These are phyloP conservation scores for Fusarium floridanum DNA, from an alignment of 2,329 filamentous ascomycete genomes.

Conservation along the genomic window DNA sequence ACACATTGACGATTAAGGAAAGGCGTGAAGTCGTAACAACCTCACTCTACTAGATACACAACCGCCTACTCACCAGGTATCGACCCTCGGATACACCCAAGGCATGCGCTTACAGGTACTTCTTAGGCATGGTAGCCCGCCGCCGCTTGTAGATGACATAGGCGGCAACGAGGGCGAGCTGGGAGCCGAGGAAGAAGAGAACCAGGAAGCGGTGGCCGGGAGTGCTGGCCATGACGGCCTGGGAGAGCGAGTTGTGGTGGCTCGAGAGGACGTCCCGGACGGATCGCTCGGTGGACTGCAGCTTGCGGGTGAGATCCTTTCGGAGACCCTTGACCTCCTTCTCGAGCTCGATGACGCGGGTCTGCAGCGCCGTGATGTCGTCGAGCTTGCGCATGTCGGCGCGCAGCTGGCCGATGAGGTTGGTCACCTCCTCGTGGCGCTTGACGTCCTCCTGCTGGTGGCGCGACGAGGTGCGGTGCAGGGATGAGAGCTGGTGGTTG, in stretches of 20 bases:
- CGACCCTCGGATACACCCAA: neutral
- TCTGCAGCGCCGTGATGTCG: conserved; percentile 58
- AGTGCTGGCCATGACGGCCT: conserved; percentile 61
- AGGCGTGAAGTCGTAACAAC: conserved; percentile 21
- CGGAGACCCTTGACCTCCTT: conserved; percentile 69
- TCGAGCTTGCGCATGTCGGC: conserved; percentile 61
- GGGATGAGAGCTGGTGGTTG: conserved; percentile 74
- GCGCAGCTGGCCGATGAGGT: conserved; percentile 62
- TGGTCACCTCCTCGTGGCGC: conserved; percentile 67
- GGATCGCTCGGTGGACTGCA: conserved; percentile 64
- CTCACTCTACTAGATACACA: conserved; percentile 30
- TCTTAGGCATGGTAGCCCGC: conserved; percentile 84
- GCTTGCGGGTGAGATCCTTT: conserved; percentile 63
- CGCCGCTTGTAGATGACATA: conserved; percentile 87
- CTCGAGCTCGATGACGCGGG: conserved; percentile 66
- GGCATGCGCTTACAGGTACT: conserved; percentile 75
- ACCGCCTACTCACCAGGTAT: neutral
- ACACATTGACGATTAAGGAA: conserved; percentile 19
- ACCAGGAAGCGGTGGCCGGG: conserved; percentile 69
- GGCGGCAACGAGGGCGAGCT: conserved; percentile 75
- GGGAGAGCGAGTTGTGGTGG: conserved; percentile 63
- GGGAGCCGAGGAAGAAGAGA: conserved; percentile 79
- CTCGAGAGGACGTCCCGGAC: conserved; percentile 65
- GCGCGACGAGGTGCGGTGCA: conserved; percentile 69
- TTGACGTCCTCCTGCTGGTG: conserved; percentile 66